phyloP scores from a whole-genome alignment of 345 rosid species.

The Laguncularia racemosa region DNA sequence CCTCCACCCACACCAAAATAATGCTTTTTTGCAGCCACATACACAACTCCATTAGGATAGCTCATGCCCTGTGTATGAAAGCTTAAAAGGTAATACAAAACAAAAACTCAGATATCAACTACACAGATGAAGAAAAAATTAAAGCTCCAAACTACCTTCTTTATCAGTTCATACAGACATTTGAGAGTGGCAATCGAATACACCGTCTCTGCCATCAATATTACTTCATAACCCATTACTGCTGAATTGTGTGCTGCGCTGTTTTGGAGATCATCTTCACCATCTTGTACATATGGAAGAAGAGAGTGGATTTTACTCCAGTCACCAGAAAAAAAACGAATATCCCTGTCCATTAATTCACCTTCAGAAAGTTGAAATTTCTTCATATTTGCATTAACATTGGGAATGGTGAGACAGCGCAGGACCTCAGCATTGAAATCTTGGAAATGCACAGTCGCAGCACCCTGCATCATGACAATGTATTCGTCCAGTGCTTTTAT shows the following conservation, averaged over 20 bases:
- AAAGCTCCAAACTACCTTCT: constrained; percentile 39
- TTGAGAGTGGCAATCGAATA: constrained; percentile 63
- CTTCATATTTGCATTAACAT: constrained; percentile 44
- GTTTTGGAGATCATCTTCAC: constrained; percentile 19
- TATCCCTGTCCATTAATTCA: constrained; percentile 12
- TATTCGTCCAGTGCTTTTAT: too few relatives aligned
- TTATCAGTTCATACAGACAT: constrained; percentile 59
- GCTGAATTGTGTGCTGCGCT: constrained; percentile 14
- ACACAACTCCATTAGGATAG: constrained; percentile 56
- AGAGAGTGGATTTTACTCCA: constrained; percentile 68
- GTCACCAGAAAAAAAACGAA: constrained; percentile 78
- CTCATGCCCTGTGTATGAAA: constrained; percentile 41
- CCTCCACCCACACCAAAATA: constrained; percentile 99
- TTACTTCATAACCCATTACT: constrained; percentile 51
- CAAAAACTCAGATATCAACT: neutral
- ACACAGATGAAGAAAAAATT: neutral
- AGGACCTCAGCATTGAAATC: constrained; percentile 93
- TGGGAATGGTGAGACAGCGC: constrained; percentile 72
- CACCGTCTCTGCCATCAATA: constrained; percentile 90
- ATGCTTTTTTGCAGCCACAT: constrained; percentile 86
- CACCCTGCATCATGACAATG: constrained; percentile 37
- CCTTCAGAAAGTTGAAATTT: constrained; percentile 11
- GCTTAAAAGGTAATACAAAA: too few relatives aligned
- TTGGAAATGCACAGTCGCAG: constrained; percentile 65
- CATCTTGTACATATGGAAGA: constrained; percentile 38